A percentile compares a stretch with the other conserved stretches of the same genome.
phyloP scores from a whole-genome alignment of 768 basidiomycete species.

The Mycena metata region DNA sequence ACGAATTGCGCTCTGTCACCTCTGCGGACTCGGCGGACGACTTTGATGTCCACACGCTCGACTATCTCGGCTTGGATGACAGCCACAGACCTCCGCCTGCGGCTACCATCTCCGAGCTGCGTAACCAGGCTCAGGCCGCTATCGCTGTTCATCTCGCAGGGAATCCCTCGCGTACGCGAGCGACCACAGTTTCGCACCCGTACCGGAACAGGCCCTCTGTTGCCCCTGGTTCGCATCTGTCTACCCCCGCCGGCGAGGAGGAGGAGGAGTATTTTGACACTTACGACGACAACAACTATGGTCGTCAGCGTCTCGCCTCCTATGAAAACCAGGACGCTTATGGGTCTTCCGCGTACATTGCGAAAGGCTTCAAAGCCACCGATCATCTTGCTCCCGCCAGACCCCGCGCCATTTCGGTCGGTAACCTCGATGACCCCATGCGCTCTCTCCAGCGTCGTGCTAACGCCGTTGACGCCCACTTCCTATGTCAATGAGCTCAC shows the following conservation, averaged over 20 bases:
- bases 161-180: constrained; percentile 84
- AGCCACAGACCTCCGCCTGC: constrained; percentile 80
- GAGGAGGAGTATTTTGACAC: constrained; percentile 81
- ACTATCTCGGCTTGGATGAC: constrained; percentile 96
- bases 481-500: constrained; percentile 72
- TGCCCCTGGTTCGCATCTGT: constrained; percentile 67
- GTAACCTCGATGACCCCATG: constrained; percentile 84
- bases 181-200: constrained; percentile 95
- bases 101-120: constrained; percentile 89
- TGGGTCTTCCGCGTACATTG: constrained; percentile 70
- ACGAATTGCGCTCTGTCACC: constrained; percentile 85
- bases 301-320: constrained; percentile 70
- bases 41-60: constrained; percentile 93
- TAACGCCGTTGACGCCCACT: constrained; percentile 67
- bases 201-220: constrained; percentile 78
- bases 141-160: constrained; percentile 84
- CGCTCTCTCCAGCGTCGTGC: constrained; percentile 78
- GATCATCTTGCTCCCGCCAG: constrained; percentile 75
- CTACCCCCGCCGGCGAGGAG: constrained; percentile 78
- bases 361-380: constrained; percentile 80
- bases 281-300: constrained; percentile 63
- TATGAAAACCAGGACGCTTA: constrained; percentile 73
- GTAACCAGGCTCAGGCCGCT: constrained; percentile 91
- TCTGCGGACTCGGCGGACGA: constrained; percentile 88
- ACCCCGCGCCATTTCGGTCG: constrained; percentile 91